Conservation (phyloP, 257 asterid species). For the Eustoma russellianum region DNA sequence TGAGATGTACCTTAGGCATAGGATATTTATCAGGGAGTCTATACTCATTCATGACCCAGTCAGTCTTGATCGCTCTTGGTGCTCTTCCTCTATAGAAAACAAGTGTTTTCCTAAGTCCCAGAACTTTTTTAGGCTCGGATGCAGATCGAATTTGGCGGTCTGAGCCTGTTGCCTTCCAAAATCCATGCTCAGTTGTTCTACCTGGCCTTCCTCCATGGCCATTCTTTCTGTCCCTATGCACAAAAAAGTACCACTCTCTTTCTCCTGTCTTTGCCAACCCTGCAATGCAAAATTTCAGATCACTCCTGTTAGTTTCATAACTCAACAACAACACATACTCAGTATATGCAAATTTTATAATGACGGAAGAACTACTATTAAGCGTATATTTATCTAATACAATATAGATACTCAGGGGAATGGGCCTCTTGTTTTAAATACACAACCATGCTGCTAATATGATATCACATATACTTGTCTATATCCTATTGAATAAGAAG, state of each 20-base stretch:
- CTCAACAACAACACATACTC: no score
- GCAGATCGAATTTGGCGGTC: conserved; percentile 43
- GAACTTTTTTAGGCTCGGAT: conserved; percentile 30
- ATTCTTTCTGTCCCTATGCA: conserved; percentile 51
- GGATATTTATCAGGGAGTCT: conserved; percentile 41
- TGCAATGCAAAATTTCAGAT: conserved; percentile 1
- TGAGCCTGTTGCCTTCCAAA: conserved; percentile 89
- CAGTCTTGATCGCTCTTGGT: conserved; percentile 64
- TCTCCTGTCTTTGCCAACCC: conserved; percentile 65
- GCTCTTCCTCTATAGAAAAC: conserved; percentile 80
- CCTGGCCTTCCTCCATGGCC: conserved; percentile 72
- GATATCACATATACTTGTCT: no score
- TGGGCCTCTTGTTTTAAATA: no score
- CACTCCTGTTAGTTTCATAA: no score
- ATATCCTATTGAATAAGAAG: no score
- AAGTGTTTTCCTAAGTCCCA: conserved; percentile 61
- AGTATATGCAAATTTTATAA: no score
- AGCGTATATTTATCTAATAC: no score
- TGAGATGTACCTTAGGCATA: conserved; percentile 29
- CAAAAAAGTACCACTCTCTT: conserved; percentile 78
- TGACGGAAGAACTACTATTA: no score
- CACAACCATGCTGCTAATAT: no score
- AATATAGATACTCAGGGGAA: no score
- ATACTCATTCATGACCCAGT: conserved; percentile 86
- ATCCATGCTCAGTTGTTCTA: conserved; percentile 55